Evolutionary conservation across 2,329 filamentous ascomycete species (phyloP), one percentile per base, ranked within the genome.

Genomic region (Gaeumannomyces tritici): DNA sequence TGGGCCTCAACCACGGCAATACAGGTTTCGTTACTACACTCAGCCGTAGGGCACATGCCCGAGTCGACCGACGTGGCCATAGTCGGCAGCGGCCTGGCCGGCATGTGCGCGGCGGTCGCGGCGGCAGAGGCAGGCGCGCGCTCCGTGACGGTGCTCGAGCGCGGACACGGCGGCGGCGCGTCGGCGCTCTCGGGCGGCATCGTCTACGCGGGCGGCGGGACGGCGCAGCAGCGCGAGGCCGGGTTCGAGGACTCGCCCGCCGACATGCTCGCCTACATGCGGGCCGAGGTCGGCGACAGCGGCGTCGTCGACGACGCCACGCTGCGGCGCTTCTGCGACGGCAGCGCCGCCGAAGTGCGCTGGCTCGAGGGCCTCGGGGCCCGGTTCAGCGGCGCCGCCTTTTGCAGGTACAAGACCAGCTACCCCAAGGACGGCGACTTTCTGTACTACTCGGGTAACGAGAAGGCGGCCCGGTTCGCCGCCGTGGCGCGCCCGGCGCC

Each of bases 81-180:
- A 1, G 81, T 89, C n/a, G 85, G 86, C 58, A 85, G 84, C 6
- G 86, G 86, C 21, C 80, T 89, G 0, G 85, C 86, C 7, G 86
- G 85, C 3, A 76, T 89, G 0, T 80, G 82, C 1, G 84, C 85
- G 24, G 81, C 85, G 3, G 79, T 81, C 55, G 77, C 83, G 64
- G 80, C 87, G 8, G 73, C 88, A 5, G 72, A 76, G 4, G 76
- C 79, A 15, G 78, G 79, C 54, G 76, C 82, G 2, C 33, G 63
- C 5, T 71, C 77, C 0, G 85, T 89, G 0, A 75, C 77, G 35
- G 76, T 89, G 60, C 76, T 89, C 15, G 86, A 89, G 63, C 81
- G 84, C 26, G 54, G 12, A 8, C 26, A 55, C 54, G 54, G 54
- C 63, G 0, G 64, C 64, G 33, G 33, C 4, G 33, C 33, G 4